Conservation (phyloP, 169 alveolate species). For the Babesia ovata region DNA sequence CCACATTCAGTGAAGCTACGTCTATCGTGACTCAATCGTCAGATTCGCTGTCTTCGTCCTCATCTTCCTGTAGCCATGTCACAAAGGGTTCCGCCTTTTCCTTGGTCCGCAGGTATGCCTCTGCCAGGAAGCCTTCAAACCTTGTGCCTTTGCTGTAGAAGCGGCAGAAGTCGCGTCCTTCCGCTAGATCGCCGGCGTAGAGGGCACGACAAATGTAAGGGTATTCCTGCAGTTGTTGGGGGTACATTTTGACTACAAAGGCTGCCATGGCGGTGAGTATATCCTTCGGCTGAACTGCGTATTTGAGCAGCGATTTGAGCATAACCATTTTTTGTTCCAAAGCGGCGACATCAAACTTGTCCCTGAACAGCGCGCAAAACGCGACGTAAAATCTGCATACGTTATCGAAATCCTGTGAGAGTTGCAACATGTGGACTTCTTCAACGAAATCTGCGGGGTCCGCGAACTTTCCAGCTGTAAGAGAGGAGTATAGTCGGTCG, state of each 20-base stretch:
- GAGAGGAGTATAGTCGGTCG: constrained; percentile 75
- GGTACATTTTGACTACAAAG: constrained; percentile 75
- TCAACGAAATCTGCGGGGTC: constrained; percentile 81
- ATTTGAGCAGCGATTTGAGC: constrained; percentile 72
- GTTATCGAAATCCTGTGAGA: constrained; percentile 88
- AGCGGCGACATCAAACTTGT: constrained; percentile 37
- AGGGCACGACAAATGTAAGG: constrained; percentile 82
- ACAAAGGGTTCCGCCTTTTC: constrained; percentile 82
- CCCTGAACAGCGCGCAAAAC: constrained; percentile 73
- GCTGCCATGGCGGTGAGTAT: constrained; percentile 79
- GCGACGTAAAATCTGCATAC: constrained; percentile 79
- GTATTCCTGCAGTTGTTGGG: constrained; percentile 71
- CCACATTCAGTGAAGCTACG: background rate
- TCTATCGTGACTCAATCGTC: background rate
- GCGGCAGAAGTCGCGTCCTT: constrained; percentile 77
- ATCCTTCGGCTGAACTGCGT: constrained; percentile 77
- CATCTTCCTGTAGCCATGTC: constrained; percentile 75
- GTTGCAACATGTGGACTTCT: constrained; percentile 88
- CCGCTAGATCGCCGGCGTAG: constrained; percentile 79
- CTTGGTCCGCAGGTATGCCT: constrained; percentile 68
- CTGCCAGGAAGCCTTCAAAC: constrained; percentile 54
- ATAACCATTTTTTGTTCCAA: constrained; percentile 72
- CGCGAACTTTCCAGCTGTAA: constrained; percentile 65
- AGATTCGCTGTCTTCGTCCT: constrained; percentile 25
- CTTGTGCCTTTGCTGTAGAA: constrained; percentile 67